Percentiles rank a stretch among this genome's conserved stretches.
Conservation (phyloP, 78 protist genomes). For the Dictyostelium firmibasis region DNA sequence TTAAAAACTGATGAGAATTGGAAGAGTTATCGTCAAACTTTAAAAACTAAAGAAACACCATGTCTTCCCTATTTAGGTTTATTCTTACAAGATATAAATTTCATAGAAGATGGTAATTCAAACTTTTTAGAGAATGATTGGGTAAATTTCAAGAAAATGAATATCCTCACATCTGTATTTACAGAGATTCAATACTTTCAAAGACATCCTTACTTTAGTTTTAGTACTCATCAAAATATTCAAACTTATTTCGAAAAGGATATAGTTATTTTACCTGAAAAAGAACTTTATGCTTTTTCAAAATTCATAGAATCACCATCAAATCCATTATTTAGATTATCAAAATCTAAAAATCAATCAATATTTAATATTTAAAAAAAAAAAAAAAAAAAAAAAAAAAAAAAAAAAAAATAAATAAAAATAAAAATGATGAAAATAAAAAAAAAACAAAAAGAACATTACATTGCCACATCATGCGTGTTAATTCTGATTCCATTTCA, state of each 20-base stretch:
- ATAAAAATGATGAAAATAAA: neutral
- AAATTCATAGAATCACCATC: constrained; percentile 63
- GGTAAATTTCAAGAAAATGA: constrained; percentile 71
- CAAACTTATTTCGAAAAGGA: constrained; percentile 48
- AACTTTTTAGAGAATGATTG: neutral
- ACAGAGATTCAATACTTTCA: constrained; percentile 59
- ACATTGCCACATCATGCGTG: too few relatives aligned
- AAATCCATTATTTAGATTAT: constrained; percentile 49
- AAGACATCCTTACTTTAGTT: constrained; percentile 61
- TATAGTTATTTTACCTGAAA: constrained; percentile 57
- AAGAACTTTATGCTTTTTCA: constrained; percentile 52
- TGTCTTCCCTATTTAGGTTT: constrained; percentile 87
- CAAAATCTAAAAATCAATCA: neutral
- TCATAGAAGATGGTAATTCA: constrained; percentile 86
- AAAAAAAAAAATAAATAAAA: neutral
- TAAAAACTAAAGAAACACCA: constrained; percentile 46
- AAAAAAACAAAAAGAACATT: too few relatives aligned
- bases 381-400: neutral
- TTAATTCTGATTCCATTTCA: too few relatives aligned
- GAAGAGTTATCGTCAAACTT: constrained; percentile 31
- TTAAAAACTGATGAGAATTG: constrained; percentile 54
- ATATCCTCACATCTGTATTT: constrained; percentile 15
- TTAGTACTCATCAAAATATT: neutral
- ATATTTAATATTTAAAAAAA: neutral
- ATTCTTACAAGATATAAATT: constrained; percentile 83